Percentiles rank a stretch among this genome's conserved stretches.
Evolutionary conservation across 1,284 basidiomycete species (phyloP).

Genomic region (Mycena sp.): DNA sequence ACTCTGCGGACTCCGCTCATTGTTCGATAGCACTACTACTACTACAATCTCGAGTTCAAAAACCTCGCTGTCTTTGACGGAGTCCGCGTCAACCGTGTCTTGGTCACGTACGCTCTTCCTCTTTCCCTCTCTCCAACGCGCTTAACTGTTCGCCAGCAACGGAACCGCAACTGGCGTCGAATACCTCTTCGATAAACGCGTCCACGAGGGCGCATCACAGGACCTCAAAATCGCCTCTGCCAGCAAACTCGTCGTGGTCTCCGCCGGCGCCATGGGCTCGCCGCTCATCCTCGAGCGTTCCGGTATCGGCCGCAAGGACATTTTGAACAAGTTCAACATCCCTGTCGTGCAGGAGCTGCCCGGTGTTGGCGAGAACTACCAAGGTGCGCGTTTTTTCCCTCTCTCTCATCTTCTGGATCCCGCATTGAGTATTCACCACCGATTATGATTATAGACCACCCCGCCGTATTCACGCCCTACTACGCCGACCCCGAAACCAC

Average conservation of each 20-base stretch:
- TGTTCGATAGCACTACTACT: slow-evolving; percentile 50
- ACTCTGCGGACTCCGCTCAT: slow-evolving; percentile 5
- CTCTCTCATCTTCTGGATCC: slow-evolving; percentile 1
- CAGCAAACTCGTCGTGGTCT: slow-evolving; percentile 56
- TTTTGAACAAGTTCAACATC: slow-evolving; percentile 54
- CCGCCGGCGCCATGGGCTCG: slow-evolving; percentile 63
- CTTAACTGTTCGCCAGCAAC: neutral
- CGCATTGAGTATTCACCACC: neutral
- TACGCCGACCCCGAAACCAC: slow-evolving; percentile 50
- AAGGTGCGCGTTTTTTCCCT: slow-evolving; percentile 34
- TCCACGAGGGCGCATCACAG: slow-evolving; percentile 1
- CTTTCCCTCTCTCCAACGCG: neutral
- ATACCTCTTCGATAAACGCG: slow-evolving; percentile 45
- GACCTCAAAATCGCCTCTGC: slow-evolving; percentile 42
- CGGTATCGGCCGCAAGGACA: slow-evolving; percentile 53
- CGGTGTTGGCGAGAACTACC: slow-evolving; percentile 63
- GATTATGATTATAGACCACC: slow-evolving; percentile 51
- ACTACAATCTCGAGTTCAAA: slow-evolving; percentile 59
- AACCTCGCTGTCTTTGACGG: slow-evolving; percentile 52
- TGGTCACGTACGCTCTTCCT: slow-evolving; percentile 54
- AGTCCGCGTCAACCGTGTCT: slow-evolving; percentile 53
- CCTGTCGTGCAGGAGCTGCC: slow-evolving; percentile 56
- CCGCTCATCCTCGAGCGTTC: slow-evolving; percentile 63
- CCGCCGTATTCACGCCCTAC: slow-evolving; percentile 45
- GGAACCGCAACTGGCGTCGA: slow-evolving; percentile 55